Evolutionary conservation across 163 green algal species (phyloP), one percentile per base, ranked within the genome.

Genomic region (Scenedesmus sp.): DNA sequence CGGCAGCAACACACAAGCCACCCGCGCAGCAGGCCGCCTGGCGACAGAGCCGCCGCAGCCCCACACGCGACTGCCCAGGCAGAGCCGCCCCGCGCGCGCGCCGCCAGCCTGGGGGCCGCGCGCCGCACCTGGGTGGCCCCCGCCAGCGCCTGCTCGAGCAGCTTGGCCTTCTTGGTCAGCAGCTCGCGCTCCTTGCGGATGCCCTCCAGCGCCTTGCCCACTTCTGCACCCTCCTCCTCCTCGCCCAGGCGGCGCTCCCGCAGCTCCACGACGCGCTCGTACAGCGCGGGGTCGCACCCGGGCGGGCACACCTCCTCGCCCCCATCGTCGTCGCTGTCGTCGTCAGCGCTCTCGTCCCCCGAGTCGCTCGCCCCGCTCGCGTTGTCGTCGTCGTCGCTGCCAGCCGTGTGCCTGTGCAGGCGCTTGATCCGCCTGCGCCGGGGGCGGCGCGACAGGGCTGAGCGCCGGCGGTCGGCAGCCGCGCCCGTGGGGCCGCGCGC

Each of bases 151-250:
- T 89, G 83, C 34, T 94, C 89, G 42, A 94, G 78, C 53, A 90
- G 63, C 71, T 89, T 88, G 67, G 91, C 84, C 88, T 97, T 96
- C 82, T 96, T 95, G 57, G 56, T 73, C 22, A 92, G 60, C n/a
- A 77, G 60, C 65, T 96, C 93, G 36, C 88, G 87, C 45, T 95
- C 89, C 85, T 93, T 93, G 54, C 81, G 80, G 5, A 93, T 70
- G 11, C 60, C 63, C 31, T 86, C 93, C 13, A 93, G 87, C 2
- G 60, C 72, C 67, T 92, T 93, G 17, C 78, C 62, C 63, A 94
- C 87, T 50, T 96, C 91, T 28, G 70, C 63, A 29, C 87, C 87
- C 20, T 88, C 71, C 28, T 94, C 89, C 67, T 96, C 89, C 74
- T 94, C 83, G 60, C 96, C 90, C 53, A 94, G 85, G 7, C 91